Evolutionary conservation across 805 yeast species (phyloP).

Genomic region (Yarrowia porcina): DNA sequence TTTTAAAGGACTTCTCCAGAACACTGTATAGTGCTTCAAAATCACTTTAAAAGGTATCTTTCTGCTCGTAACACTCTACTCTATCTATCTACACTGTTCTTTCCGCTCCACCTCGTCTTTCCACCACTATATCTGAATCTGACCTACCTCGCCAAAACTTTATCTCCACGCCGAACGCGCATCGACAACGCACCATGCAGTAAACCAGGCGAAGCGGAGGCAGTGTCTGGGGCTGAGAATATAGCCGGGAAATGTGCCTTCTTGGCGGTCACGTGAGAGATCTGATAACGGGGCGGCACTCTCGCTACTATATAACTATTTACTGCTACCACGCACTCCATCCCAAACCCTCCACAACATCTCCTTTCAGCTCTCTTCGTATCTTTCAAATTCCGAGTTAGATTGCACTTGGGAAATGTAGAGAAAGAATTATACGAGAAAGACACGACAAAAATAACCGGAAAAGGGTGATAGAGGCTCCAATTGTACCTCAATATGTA

Average conservation of each 20-base stretch:
- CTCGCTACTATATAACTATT: too few relatives aligned
- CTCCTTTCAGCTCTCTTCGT: too few relatives aligned
- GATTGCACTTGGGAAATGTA: neutral
- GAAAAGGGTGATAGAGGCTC: too few relatives aligned
- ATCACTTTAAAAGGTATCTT: too few relatives aligned
- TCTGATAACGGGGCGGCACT: too few relatives aligned
- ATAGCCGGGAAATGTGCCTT: neutral
- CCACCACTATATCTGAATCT: neutral
- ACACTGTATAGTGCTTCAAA: too few relatives aligned
- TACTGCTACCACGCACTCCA: too few relatives aligned
- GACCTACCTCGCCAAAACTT: neutral
- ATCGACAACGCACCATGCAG: neutral
- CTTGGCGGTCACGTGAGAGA: neutral
- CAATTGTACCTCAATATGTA: too few relatives aligned
- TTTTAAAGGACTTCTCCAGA: too few relatives aligned
- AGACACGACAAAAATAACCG: too few relatives aligned
- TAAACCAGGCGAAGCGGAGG: neutral
- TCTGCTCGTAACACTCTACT: neutral
- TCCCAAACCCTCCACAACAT: too few relatives aligned
- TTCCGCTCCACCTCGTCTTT: neutral
- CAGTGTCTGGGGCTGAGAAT: neutral
- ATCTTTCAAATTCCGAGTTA: neutral
- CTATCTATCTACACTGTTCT: neutral
- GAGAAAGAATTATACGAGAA: too few relatives aligned
- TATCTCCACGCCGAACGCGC: neutral